Base-by-base conservation (phyloP, 1,284 basidiomycete species). In the Cerioporus squamosus region DNA sequence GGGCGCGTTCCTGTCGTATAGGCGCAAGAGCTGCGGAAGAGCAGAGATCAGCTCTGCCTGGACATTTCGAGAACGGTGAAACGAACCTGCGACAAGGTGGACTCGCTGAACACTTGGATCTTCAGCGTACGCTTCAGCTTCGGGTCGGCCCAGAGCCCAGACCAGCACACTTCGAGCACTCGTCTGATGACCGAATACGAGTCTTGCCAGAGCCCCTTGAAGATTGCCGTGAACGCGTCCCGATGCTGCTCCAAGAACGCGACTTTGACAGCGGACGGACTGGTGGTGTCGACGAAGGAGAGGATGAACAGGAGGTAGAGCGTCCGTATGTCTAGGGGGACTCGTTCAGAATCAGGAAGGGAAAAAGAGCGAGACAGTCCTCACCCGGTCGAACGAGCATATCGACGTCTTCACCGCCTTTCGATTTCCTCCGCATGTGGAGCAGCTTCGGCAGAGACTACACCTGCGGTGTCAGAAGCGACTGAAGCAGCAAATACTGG, bases 51-150 rank as follows among this genome's bases (percentile, higher is more conserved):
- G 20, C 36, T 22, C 40, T 46, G n/a, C n/a, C 33, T 8, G 9
- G 44, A 18, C 1, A 52, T 38, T 39, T 36, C 12, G 24, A 42
- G 18, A 24, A 39, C 24, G 17, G 10, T 22, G 12, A 8, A 12
- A 69, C 79, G 60, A 69, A 91, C 88, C 62, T 90, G 85, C 3
- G 77, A 76, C 20, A 93, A 74, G 0, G 82, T 85, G 1, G 70
- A 66, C 69, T 92, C 90, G 51, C 77, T 83, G 71, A 93, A 93
- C 5, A 90, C 63, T 6, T 77, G 77, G 9, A 93, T 76, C 71
- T 93, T 93, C 23, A 83, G 64, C 0, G 87, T 89, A 48, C 88
- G 77, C 63, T 84, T 88, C 51, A 93, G 67, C 69, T 87, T 91
- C 0, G 75, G 74, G 64, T 93, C 91, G 0, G 77, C 79, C 89